Evolutionary conservation across 2,329 filamentous ascomycete species (phyloP), one percentile per base, ranked within the genome.

Genomic region (Arthrocladium fulminans): DNA sequence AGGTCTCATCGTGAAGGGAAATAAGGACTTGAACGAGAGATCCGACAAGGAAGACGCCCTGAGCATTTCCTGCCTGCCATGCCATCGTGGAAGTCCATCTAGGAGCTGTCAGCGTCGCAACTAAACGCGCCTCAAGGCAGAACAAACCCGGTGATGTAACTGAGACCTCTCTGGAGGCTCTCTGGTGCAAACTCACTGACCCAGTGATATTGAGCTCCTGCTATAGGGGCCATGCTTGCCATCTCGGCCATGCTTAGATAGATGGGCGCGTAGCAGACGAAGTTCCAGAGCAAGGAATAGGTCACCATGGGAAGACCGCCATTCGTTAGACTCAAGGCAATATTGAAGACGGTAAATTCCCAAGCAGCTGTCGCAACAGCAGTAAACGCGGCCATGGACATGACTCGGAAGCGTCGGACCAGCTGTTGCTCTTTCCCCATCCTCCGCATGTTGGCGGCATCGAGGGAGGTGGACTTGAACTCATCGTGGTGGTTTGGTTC

Each of bases 181-280:
- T 52, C 59, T 13, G 70, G 69, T n/a, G 70, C 67, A 52, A 74
- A 71, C 34, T 70, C 64, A 12, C 63, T 65, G 2, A 69, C 65
- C 65, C 65, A 70, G 47, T 69, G 65, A 65, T 63, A 62, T 44
- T 61, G 61, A n/a, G 60, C 61, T n/a, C 57, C 61, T 12, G 24
- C 34, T 6, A 44, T 53, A 17, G 52, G 52, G 2, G 54, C 51
- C 50, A 69, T 70, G 1, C 63, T 65, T 9, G 64, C 63, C 66
- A 88, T 73, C 63, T 94, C 87, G 0, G 84, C 77, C 59, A 90
- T 71, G 3, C 65, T 66, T 13, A 56, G 54, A 24, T 67, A 61
- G 15, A 89, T 73, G 20, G 80, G 81, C 5, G 84, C 83, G 22
- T 84, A 76, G 0, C 84, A 82, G 5, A 89, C 79, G 15, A 83